These are phyloP conservation scores for Aspergillus latus DNA, from an alignment of 2,329 filamentous ascomycete species.

Conservation along the genomic window DNA sequence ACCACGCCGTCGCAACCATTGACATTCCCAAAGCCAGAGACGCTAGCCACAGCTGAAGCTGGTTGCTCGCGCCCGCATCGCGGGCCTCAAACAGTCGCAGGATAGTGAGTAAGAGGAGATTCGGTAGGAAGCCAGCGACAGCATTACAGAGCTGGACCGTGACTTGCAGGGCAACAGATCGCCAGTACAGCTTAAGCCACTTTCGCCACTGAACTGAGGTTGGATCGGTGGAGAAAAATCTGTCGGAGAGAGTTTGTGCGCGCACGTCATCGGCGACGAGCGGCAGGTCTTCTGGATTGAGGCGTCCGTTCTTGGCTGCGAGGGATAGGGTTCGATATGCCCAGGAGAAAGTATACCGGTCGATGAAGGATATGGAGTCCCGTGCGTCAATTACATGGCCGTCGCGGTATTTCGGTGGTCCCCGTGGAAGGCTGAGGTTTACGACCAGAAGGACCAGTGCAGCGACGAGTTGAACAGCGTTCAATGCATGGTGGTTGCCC, in stretches of 20 bases:
- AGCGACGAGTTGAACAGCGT: conserved; percentile 6
- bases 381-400: conserved; percentile 61
- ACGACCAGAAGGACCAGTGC: background rate
- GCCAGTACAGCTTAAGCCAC: conserved; percentile 58
- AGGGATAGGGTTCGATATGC: conserved; percentile 53
- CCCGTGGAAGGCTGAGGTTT: conserved; percentile 57
- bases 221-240: conserved; percentile 3
- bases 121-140: conserved; percentile 65
- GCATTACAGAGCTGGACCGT: conserved; percentile 54
- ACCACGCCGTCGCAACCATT: conserved; percentile 55
- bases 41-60: conserved; percentile 58
- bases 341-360: conserved; percentile 66
- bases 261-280: conserved; percentile 57
- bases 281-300: conserved; percentile 64
- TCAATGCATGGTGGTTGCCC: background rate
- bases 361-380: conserved; percentile 60
- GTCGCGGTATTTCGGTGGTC: conserved; percentile 64
- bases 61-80: conserved; percentile 47
- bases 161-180: conserved; percentile 59
- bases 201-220: conserved; percentile 55
- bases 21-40: conserved; percentile 58
- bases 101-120: conserved; percentile 65
- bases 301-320: conserved; percentile 59
- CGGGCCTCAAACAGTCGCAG: conserved; percentile 64
- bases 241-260: conserved; percentile 43